A percentile compares a stretch with the other conserved stretches of the same genome.
phyloP scores from a whole-genome alignment of 163 green algal genomes.

The Scenedesmus sp. region DNA sequence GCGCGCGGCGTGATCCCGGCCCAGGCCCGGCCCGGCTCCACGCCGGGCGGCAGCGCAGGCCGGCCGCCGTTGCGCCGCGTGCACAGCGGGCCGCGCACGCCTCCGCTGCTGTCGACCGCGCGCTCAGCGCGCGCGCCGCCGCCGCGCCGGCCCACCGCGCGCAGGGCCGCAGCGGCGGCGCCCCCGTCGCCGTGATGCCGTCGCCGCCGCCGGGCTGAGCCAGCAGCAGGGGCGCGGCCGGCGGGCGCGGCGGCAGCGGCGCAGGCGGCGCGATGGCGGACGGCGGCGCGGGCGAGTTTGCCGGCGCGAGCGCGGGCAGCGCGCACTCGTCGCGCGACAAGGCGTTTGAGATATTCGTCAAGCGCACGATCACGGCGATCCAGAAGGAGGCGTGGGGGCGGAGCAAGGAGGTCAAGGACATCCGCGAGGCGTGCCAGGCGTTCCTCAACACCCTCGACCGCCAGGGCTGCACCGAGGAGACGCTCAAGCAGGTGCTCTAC shows the following conservation, averaged over 20 bases:
- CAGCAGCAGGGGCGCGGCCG: background rate
- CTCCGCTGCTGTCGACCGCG: too few species aligned
- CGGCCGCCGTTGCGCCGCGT: too few species aligned
- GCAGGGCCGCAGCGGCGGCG: too few species aligned
- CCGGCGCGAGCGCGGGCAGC: background rate
- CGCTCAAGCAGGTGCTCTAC: slow-evolving; percentile 69
- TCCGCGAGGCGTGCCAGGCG: slow-evolving; percentile 65
- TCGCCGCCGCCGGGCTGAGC: background rate
- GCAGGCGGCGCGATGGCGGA: slow-evolving; percentile 5
- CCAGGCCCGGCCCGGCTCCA: too few species aligned
- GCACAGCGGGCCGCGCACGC: too few species aligned
- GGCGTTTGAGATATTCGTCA: slow-evolving; percentile 66
- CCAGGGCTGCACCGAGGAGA: slow-evolving; percentile 45
- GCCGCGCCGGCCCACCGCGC: too few species aligned
- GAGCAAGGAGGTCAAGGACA: slow-evolving; percentile 65
- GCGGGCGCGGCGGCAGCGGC: background rate
- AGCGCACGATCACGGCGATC: slow-evolving; percentile 68
- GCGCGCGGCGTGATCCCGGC: too few species aligned
- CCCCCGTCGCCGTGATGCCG: too few species aligned
- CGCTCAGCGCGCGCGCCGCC: too few species aligned
- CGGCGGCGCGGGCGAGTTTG: slow-evolving; percentile 7
- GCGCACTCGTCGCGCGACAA: slow-evolving; percentile 49
- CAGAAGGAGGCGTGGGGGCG: slow-evolving; percentile 75
- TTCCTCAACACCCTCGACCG: slow-evolving; percentile 56
- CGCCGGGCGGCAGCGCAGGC: too few species aligned